A percentile compares a stretch with the other conserved stretches of the same genome.
These are phyloP conservation scores for Brassica juncea DNA, from an alignment of 345 rosid genomes.

Conservation along the genomic window DNA sequence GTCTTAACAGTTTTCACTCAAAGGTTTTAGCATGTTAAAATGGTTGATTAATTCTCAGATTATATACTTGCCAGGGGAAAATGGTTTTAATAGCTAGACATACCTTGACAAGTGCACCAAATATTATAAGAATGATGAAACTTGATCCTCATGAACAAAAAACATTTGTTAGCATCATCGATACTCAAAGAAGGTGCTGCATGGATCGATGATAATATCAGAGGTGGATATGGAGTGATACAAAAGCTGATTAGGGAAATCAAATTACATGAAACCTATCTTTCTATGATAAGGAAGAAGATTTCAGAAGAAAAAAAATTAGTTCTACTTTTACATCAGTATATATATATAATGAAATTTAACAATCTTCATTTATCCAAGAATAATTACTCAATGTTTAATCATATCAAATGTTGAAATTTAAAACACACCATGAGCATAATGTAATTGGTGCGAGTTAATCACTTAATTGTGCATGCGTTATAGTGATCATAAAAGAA, in stretches of 20 bases:
- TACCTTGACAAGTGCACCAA: neutral
- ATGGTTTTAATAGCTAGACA: too few species aligned
- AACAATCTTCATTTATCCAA: neutral
- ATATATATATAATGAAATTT: too few species aligned
- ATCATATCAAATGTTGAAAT: too few species aligned
- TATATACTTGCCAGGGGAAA: too few species aligned
- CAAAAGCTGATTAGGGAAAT: neutral
- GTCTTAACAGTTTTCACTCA: neutral
- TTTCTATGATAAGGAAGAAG: neutral
- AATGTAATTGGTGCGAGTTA: too few species aligned
- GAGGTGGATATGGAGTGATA: neutral
- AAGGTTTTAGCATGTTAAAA: neutral
- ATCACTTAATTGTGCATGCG: too few species aligned
- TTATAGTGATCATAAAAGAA: too few species aligned
- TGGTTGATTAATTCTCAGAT: too few species aligned
- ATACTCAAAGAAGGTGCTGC: slow-evolving; percentile 6
- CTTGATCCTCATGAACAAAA: neutral
- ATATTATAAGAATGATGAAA: neutral
- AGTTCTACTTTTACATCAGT: neutral
- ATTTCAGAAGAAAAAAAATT: neutral
- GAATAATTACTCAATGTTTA: neutral
- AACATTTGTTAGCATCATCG: neutral
- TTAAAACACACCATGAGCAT: too few species aligned
- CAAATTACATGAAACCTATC: neutral
- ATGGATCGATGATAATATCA: neutral